Percentiles rank a stretch among this genome's conserved stretches.
These are phyloP conservation scores for Ceratocystis albifundus DNA, from an alignment of 2,329 filamentous ascomycete genomes.

Conservation along the genomic window DNA sequence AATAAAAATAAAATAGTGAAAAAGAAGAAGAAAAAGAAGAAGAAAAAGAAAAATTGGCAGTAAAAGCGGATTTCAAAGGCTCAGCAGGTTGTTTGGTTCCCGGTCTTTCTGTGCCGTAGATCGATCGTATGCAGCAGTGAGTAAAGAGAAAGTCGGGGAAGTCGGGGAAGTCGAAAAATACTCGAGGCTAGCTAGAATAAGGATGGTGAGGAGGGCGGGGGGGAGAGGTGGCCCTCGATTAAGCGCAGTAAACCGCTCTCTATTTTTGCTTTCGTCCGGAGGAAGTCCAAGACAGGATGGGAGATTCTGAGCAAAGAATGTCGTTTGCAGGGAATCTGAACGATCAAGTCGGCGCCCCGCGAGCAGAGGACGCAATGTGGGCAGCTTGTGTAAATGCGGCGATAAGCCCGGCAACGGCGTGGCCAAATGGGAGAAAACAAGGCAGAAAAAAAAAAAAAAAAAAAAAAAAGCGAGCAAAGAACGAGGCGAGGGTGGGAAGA, in stretches of 20 bases:
- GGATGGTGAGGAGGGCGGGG: background rate
- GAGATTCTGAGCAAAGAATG: background rate
- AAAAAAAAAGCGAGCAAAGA: background rate
- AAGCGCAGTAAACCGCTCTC: background rate
- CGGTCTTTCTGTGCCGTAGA: no score
- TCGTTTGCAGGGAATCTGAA: background rate
- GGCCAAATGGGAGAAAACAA: background rate
- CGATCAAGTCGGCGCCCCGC: background rate
- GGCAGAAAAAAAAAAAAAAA: no score
- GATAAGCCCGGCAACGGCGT: slow-evolving; percentile 6
- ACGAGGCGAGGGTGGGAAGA: background rate
- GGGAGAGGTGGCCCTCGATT: slow-evolving; percentile 6
- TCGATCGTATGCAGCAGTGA: background rate
- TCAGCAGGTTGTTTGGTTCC: background rate
- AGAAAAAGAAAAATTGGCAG: background rate
- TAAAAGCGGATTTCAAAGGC: background rate
- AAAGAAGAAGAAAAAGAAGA: background rate
- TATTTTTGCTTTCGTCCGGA: background rate
- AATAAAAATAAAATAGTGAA: no score
- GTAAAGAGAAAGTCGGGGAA: background rate
- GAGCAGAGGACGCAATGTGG: background rate
- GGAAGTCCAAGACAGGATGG: background rate
- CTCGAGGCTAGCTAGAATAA: slow-evolving; percentile 4
- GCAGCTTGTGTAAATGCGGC: background rate
- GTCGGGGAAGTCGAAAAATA: background rate